phyloP scores from a whole-genome alignment of 2,329 filamentous ascomycete genomes.

The Colletotrichum coccodes region DNA sequence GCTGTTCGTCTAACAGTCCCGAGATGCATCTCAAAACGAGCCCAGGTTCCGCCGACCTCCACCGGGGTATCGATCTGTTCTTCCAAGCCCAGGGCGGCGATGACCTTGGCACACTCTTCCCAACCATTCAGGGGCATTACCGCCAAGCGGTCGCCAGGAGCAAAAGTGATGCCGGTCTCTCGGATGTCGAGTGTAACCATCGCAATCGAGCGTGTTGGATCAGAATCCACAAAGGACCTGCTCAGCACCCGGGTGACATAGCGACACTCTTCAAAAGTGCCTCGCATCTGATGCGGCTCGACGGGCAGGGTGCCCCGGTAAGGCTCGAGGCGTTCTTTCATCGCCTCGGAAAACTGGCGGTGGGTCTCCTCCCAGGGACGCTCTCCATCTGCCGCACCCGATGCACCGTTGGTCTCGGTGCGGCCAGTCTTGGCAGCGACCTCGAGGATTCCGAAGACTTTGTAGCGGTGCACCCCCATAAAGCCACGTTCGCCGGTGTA shows the following conservation, averaged over 20 bases:
- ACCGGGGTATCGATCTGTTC: constrained; percentile 53
- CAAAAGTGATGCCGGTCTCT: constrained; percentile 63
- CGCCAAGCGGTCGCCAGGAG: constrained; percentile 62
- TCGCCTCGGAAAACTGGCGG: constrained; percentile 60
- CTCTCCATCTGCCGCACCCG: constrained; percentile 52
- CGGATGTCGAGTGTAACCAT: constrained; percentile 62
- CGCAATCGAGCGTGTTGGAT: constrained; percentile 56
- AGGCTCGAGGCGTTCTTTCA: constrained; percentile 63
- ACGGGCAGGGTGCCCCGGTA: constrained; percentile 56
- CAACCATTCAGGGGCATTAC: constrained; percentile 65
- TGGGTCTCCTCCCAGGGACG: constrained; percentile 63
- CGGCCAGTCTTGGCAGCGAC: constrained; percentile 64
- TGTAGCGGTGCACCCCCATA: constrained; percentile 65
- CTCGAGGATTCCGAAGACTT: constrained; percentile 65
- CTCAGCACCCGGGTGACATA: constrained; percentile 56
- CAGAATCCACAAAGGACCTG: constrained; percentile 57
- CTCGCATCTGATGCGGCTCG: constrained; percentile 64
- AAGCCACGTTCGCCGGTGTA: constrained; percentile 66
- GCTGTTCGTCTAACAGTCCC: constrained; percentile 46
- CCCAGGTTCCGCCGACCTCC: constrained; percentile 51
- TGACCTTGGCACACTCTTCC: constrained; percentile 64
- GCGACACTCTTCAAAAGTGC: constrained; percentile 64
- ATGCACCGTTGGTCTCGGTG: constrained; percentile 62
- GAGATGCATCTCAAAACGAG: constrained; percentile 57
- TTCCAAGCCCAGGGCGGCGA: constrained; percentile 61